These are phyloP conservation scores for Mortierella sp. DNA, from an alignment of 371 early-diverging fungal genomes.

Conservation along the genomic window DNA sequence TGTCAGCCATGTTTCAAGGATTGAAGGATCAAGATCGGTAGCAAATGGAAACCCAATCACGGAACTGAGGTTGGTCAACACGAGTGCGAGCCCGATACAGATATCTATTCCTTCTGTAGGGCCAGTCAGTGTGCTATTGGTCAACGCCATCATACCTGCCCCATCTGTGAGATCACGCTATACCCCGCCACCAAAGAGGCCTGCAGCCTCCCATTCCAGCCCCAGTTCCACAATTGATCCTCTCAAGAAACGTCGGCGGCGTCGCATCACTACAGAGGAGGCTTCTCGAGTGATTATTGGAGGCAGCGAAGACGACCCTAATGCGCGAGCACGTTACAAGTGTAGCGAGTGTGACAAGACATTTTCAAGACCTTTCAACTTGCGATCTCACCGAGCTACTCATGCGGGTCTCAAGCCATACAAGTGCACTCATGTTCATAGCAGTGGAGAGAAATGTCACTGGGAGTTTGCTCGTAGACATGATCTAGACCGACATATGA, in stretches of 20 bases:
- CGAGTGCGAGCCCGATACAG: conserved; percentile 37
- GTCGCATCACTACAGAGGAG: conserved; percentile 40
- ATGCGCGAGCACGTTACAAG: conserved; percentile 28
- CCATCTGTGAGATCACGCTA: not conserved
- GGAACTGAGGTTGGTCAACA: conserved; percentile 33
- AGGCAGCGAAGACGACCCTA: conserved; percentile 11
- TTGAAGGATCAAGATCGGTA: not conserved
- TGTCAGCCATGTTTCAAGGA: conserved; percentile 5
- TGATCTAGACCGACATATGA: conserved; percentile 74
- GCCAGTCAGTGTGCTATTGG: conserved; percentile 34
- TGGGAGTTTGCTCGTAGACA: conserved; percentile 75
- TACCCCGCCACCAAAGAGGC: not conserved
- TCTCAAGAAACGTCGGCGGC: conserved; percentile 32
- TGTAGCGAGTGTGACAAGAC: conserved; percentile 39
- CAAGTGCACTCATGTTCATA: conserved; percentile 54
- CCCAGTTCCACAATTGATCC: not conserved
- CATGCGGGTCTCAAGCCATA: conserved; percentile 71
- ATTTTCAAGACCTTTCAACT: conserved; percentile 35
- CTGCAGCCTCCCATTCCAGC: not conserved
- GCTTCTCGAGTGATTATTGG: conserved; percentile 27
- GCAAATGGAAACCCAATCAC: not conserved
- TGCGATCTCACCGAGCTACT: conserved; percentile 68
- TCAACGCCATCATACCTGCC: conserved; percentile 18
- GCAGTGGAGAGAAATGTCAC: conserved; percentile 53
- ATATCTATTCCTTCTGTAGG: conserved; percentile 42